phyloP scores from a whole-genome alignment of 2,329 filamentous ascomycete genomes.

The Botrytis galanthina region DNA sequence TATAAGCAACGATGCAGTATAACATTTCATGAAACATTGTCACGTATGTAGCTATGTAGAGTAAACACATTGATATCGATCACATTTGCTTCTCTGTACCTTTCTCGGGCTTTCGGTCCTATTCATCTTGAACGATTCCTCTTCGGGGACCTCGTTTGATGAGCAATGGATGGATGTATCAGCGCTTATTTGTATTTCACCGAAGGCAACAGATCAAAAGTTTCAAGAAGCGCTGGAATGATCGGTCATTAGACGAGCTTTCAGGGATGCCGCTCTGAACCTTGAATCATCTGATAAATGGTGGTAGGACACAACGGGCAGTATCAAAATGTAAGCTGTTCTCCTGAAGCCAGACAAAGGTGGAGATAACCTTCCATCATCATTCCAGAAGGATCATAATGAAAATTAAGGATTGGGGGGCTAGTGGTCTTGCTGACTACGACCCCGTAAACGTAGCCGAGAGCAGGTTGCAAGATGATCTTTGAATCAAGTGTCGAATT shows the following conservation, averaged over 20 bases:
- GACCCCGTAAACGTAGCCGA: background rate
- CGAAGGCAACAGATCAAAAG: background rate
- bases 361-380: background rate
- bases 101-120: background rate
- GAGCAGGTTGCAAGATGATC: too few species aligned
- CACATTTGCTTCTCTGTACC: background rate
- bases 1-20: background rate
- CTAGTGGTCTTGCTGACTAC: background rate
- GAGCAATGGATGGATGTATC: background rate
- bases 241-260: background rate
- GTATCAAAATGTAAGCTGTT: background rate
- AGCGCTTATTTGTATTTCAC: background rate
- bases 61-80: background rate
- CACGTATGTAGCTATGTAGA: background rate
- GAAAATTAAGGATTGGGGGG: background rate
- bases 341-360: background rate
- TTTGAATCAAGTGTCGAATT: background rate
- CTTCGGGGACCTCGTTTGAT: background rate
- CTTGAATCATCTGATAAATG: background rate
- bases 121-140: background rate
- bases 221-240: background rate
- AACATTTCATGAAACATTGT: background rate
- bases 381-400: conserved; percentile 3
- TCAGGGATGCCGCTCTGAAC: background rate
- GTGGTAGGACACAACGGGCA: background rate